Conservation (phyloP, 306 rosid species). For the Lathyrus tuberosus region DNA sequence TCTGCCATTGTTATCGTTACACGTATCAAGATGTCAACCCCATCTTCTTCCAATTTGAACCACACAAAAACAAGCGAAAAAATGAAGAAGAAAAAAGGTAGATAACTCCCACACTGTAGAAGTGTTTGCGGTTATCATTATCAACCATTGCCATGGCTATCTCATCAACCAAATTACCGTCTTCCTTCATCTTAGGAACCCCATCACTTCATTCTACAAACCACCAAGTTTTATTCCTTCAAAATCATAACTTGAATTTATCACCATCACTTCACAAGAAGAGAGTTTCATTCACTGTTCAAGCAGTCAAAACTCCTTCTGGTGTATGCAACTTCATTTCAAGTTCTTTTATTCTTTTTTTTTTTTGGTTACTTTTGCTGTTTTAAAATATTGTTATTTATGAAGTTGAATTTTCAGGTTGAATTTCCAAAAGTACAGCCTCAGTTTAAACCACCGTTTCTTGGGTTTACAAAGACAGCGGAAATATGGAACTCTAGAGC, state of each 20-base stretch:
- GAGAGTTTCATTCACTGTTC: constrained; percentile 49
- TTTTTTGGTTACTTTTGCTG: neutral
- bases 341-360: neutral
- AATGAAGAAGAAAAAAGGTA: neutral
- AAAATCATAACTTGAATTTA: constrained; percentile 29
- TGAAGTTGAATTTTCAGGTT: constrained; percentile 50
- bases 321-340: constrained; percentile 56
- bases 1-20: constrained; percentile 14
- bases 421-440: constrained; percentile 83
- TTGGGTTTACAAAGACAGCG: constrained; percentile 88
- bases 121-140: neutral
- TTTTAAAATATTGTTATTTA: neutral
- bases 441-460: constrained; percentile 67
- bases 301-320: constrained; percentile 75
- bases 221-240: constrained; percentile 35
- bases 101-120: constrained; percentile 40
- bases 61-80: constrained; percentile 30
- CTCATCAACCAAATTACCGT: constrained; percentile 43
- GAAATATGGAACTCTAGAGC: constrained; percentile 97
- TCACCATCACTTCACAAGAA: constrained; percentile 18
- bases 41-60: constrained; percentile 21
- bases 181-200: constrained; percentile 54
- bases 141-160: constrained; percentile 56
- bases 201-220: constrained; percentile 29
- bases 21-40: constrained; percentile 7